phyloP scores from a whole-genome alignment of 1,139 yeast species.

The Debaryomyces robertsiae region DNA sequence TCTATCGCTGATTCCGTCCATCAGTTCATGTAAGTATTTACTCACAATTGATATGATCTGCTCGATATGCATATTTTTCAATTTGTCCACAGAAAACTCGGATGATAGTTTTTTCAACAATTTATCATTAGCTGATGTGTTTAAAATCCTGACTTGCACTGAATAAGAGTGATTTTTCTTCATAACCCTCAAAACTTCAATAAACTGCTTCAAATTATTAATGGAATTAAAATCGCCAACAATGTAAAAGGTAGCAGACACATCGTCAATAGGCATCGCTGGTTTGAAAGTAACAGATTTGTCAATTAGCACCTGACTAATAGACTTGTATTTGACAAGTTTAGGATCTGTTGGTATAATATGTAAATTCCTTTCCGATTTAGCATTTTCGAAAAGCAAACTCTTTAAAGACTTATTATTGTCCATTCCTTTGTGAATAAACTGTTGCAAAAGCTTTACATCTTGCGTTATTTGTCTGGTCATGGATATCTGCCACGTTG shows the following conservation, averaged over 20 bases:
- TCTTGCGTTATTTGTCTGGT: slow-evolving; percentile 44
- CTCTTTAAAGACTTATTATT: slow-evolving; percentile 28
- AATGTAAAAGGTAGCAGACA: slow-evolving; percentile 50
- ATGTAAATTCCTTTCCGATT: slow-evolving; percentile 33
- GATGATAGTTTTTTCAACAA: slow-evolving; percentile 1
- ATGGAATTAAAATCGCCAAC: slow-evolving; percentile 54
- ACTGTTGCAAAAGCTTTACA: slow-evolving; percentile 29
- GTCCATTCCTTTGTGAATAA: slow-evolving; percentile 24
- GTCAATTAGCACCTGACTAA: slow-evolving; percentile 33
- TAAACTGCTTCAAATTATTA: slow-evolving; percentile 43
- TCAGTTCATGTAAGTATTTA: neutral
- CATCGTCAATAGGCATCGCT: slow-evolving; percentile 16
- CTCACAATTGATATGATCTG: neutral
- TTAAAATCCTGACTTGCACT: slow-evolving; percentile 35
- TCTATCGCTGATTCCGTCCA: slow-evolving; percentile 4
- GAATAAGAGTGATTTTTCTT: slow-evolving; percentile 19
- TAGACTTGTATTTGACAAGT: slow-evolving; percentile 34
- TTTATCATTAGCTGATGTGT: slow-evolving; percentile 8
- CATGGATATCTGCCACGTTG: slow-evolving; percentile 44
- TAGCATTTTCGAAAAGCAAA: slow-evolving; percentile 37
- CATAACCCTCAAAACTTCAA: slow-evolving; percentile 34
- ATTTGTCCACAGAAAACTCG: slow-evolving; percentile 1
- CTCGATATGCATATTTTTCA: slow-evolving; percentile 1
- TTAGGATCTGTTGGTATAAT: slow-evolving; percentile 39
- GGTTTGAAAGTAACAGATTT: slow-evolving; percentile 22